phyloP scores from a whole-genome alignment of 805 yeast species.

The Wickerhamomyces alni region DNA sequence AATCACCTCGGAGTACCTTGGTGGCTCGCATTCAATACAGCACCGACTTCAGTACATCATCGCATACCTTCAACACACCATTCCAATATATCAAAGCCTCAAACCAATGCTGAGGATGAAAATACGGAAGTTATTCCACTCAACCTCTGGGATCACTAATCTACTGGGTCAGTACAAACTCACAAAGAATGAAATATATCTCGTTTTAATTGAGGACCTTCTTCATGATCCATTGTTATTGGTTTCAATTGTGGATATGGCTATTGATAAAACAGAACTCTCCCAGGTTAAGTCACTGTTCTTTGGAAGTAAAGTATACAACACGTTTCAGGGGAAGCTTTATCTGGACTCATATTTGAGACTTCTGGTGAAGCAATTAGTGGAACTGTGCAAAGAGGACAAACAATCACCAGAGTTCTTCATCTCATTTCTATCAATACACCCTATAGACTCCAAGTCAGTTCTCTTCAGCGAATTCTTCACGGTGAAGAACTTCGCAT shows the following conservation, averaged over 20 bases:
- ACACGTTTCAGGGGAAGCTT: constrained; percentile 18
- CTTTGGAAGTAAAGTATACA: constrained; percentile 21
- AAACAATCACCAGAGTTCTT: constrained; percentile 9
- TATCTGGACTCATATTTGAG: constrained; percentile 10
- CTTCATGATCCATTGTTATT: constrained; percentile 14
- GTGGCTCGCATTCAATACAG: constrained; percentile 6
- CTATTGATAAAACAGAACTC: constrained; percentile 8
- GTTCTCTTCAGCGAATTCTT: constrained; percentile 12
- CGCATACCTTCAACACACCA: constrained; percentile 14
- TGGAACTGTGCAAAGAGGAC: constrained; percentile 6
- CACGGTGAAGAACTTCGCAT: constrained; percentile 4
- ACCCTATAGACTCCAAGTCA: constrained; percentile 19
- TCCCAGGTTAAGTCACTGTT: constrained; percentile 15
- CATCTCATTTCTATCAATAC: constrained; percentile 17
- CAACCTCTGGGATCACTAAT: constrained; percentile 15
- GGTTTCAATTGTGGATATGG: constrained; percentile 4
- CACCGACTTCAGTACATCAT: constrained; percentile 10
- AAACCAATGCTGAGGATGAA: constrained; percentile 5
- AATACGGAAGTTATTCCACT: constrained; percentile 14
- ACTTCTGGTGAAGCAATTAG: constrained; percentile 11
- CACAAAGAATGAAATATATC: constrained; percentile 17
- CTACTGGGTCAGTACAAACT: constrained; percentile 14
- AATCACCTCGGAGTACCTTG: constrained; percentile 6
- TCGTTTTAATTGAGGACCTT: constrained; percentile 15
- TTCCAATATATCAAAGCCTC: constrained; percentile 20